Base-by-base conservation (phyloP, 1,139 yeast genomes). In the Ogataea hybrid region DNA sequence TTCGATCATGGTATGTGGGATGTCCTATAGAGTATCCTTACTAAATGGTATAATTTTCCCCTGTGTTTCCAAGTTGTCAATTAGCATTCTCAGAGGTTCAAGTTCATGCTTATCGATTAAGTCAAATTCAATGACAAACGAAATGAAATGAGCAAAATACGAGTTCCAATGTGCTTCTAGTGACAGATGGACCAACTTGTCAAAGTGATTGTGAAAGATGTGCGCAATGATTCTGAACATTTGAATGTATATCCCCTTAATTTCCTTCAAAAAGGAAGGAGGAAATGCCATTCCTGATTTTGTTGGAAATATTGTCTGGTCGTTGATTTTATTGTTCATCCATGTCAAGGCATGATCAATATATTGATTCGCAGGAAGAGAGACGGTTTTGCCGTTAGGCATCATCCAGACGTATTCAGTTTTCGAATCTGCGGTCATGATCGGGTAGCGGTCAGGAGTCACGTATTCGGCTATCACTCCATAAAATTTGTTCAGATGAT, bases 161-260 rank as follows among this genome's bases (percentile, higher is more conserved):
- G 97, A 89, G 64, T 94, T 92, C 96, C 96, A 92, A 62, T 94
- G 98, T 2, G 98, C 97, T 62, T 92, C 98, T 47, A 92, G 65
- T 4, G 95, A 83, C 49, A 94, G 68, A 63, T 92, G 97, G 22
- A 92, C 81, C 31, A 92, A 77, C 58, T 84, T 87, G 53, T 92
- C 98, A 64, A 89, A 92, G 63, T 92, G 98, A 61, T 89, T 88
- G 64, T 88, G 87, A 62, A 90, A 92, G 28, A 92, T 82, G 61
- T 90, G 96, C 9, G 98, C 98, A 68, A 92, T 90, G n/a, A 92
- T 85, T 51, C 97, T 75, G 60, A 92, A 89, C 90, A 92, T 85
- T 61, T 94, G 98, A 49, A 90, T 73, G 57, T 83, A 80, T 25
- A 92, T 90, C 58, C 89, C 86, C 56, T 85, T 88, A 43, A 94